Percentiles rank a stretch among this genome's conserved stretches.
These are phyloP conservation scores for Phytophthora brassicae DNA, from an alignment of 352 stramenopile species.

Conservation along the genomic window DNA sequence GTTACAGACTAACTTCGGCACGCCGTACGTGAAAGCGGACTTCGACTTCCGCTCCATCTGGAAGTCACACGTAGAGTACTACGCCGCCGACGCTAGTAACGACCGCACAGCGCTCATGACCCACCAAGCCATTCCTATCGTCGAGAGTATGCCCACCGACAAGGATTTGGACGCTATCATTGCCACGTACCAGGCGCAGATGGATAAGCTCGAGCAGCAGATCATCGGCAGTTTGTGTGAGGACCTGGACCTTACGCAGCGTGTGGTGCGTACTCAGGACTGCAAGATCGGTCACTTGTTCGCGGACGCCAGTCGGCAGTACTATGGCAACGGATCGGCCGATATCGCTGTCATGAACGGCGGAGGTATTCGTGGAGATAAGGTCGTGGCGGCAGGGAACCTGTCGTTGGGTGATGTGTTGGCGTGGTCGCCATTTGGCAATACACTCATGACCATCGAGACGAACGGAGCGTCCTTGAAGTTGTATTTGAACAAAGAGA, in stretches of 20 bases:
- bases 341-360: conserved; percentile 69
- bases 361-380: conserved; percentile 67
- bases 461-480: conserved; percentile 64
- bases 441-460: conserved; percentile 59
- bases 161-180: conserved; percentile 51
- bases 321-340: conserved; percentile 50
- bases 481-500: conserved; percentile 56
- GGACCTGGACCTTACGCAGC: conserved; percentile 51
- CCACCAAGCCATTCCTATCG: conserved; percentile 55
- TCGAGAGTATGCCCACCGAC: conserved; percentile 60
- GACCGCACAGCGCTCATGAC: conserved; percentile 45
- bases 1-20: conserved; percentile 70
- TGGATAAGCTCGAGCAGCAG: conserved; percentile 44
- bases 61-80: conserved; percentile 63
- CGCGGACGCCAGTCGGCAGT: conserved; percentile 44
- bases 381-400: conserved; percentile 44
- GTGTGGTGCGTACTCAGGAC: conserved; percentile 51
- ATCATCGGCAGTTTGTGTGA: conserved; percentile 59
- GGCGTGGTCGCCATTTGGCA: conserved; percentile 69
- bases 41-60: conserved; percentile 76
- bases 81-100: conserved; percentile 33
- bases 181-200: conserved; percentile 40
- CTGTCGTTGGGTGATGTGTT: conserved; percentile 64
- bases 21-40: conserved; percentile 75
- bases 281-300: conserved; percentile 60